These are phyloP conservation scores for Salix brachista DNA, from an alignment of 345 rosid genomes.

Conservation along the genomic window DNA sequence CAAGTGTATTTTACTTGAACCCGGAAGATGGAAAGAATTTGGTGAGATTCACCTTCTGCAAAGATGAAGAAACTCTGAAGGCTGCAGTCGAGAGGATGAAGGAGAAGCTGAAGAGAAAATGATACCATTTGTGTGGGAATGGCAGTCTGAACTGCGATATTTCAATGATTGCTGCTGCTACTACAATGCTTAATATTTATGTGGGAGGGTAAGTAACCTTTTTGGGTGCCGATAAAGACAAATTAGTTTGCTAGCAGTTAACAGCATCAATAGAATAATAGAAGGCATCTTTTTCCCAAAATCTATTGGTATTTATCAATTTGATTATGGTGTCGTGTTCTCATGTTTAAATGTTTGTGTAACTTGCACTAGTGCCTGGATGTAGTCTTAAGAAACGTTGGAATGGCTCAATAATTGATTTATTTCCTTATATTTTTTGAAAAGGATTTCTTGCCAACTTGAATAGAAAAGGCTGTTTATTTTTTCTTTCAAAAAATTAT, in stretches of 20 bases:
- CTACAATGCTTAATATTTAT: neutral
- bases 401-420: neutral
- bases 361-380: neutral
- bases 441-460: no score
- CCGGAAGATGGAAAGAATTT: constrained; percentile 92
- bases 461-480: no score
- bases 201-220: neutral
- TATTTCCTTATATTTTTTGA: neutral
- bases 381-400: neutral
- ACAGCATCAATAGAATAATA: neutral
- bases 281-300: neutral
- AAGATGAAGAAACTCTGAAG: constrained; percentile 86
- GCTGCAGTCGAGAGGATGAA: constrained; percentile 85
- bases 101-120: constrained; percentile 59
- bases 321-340: neutral
- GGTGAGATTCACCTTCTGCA: constrained; percentile 92
- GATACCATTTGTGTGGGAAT: constrained; percentile 1
- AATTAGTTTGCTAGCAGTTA: neutral
- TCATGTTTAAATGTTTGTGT: neutral
- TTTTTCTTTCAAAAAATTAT: no score
- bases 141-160: neutral
- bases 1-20: constrained; percentile 83
- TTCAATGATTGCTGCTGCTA: neutral
- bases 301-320: neutral
- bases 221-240: neutral